Conservation (phyloP, 1,284 basidiomycete species). For the Pseudozyma flocculosa region DNA sequence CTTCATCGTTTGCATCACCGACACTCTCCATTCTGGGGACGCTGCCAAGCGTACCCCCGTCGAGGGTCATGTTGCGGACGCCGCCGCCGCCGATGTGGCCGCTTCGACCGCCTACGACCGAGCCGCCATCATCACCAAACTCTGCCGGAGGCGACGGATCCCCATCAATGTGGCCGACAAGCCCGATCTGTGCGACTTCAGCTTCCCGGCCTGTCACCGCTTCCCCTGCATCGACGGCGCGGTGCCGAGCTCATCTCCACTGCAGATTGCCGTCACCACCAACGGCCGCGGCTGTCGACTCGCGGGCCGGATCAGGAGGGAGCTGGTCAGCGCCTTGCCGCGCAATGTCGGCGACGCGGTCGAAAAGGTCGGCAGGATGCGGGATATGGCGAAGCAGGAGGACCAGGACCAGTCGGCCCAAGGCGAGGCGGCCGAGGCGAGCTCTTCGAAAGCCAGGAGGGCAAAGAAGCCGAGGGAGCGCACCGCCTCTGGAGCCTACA, state of each 20-base stretch:
- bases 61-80: too few species aligned
- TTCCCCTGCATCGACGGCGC: constrained; percentile 62
- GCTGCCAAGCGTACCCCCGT: constrained; percentile 1
- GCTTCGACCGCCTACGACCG: constrained; percentile 12
- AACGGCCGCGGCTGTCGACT: constrained; percentile 89
- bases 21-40: constrained; percentile 47
- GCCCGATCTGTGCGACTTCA: constrained; percentile 82
- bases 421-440: background rate
- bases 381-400: constrained; percentile 66
- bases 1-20: constrained; percentile 55
- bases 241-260: constrained; percentile 59
- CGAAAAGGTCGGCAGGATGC: constrained; percentile 71
- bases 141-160: constrained; percentile 62
- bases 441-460: too few species aligned
- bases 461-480: constrained; percentile 4
- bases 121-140: constrained; percentile 32
- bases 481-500: constrained; percentile 1
- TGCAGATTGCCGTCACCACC: constrained; percentile 86
- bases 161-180: constrained; percentile 85
- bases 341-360: constrained; percentile 76
- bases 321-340: constrained; percentile 76
- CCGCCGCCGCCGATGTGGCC: too few species aligned
- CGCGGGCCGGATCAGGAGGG: constrained; percentile 75
- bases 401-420: background rate
- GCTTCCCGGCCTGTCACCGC: constrained; percentile 82